Base-by-base conservation (phyloP, 176 grass and related monocot genomes). In the Paspalum notatum region DNA sequence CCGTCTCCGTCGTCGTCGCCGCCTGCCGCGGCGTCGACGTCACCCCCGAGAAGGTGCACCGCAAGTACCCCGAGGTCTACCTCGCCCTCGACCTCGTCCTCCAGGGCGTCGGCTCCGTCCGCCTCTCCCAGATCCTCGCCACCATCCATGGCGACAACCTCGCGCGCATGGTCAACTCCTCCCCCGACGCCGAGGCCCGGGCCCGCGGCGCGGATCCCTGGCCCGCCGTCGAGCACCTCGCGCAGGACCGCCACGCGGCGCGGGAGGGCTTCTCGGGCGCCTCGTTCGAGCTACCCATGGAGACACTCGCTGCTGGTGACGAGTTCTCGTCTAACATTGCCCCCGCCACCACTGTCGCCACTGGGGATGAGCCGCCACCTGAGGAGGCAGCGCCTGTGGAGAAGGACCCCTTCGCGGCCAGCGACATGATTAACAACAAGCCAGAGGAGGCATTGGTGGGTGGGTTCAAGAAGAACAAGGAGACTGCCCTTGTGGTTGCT, bases 141-240 rank as follows among this genome's bases (percentile, higher is more conserved):
- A 91, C 96, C 62, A 99, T 99, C 82, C 96, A 99, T 72, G 96
- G 96, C 21, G 96, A 99, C 41, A 99, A 88, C 90, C 91, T 99
- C 60, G 92, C 96, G 14, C 94, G 91, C 76, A 92, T 99, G 92
- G 96, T 99, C 64, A 91, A 90, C 21, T 93, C 90, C 17, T 91
- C 90, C 51, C 86, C 93, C 9, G 96, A 99, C 13, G 96, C 96
- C 0, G 96, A 99, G 72, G 86, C 80, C 48, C 71, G 76, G 5
- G 96, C 94, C 71, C 93, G 96, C 3, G 96, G 92, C 16, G 96
- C 96, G 14, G 92, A 99, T 56, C 58, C 80, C 56, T 99, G 96
- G 96, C 26, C 81, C 6, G 83, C 77, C 12, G 84, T 91, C 24
- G 96, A 99, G 44, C 68, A 85, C 44, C 86, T 95, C 58, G 84